Evolutionary conservation across 2,329 filamentous ascomycete genomes (phyloP), one percentile per base, ranked within the genome.

Genomic region (Cercospora sp.): DNA sequence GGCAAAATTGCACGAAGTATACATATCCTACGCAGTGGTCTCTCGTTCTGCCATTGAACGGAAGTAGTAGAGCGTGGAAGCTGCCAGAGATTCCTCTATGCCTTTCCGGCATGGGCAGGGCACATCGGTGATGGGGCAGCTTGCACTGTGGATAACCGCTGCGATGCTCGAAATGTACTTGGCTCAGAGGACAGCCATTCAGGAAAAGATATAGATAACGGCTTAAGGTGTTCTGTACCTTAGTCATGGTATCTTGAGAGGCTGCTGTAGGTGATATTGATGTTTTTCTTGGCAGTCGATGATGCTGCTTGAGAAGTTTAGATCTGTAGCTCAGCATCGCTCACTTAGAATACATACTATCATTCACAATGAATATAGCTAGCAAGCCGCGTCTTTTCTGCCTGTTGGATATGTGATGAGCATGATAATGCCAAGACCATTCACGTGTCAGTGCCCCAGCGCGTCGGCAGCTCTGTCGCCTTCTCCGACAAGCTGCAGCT

Each of bases 381-480:
- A 9, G 12, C 49, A 55, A 9, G 12, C 49, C 16, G 12, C 49
- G 16, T 55, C 6, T 28, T 55, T 26, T 12, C 13, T 28, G 12
- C 24, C 13, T 28, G 12, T 55, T 8, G 49, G 16, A 3, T 9
- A 43, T 8, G 49, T 28, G 24, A 8, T n/a, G 49, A 26, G 6
- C 5, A 30, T 28, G 24, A n/a, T n/a, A 55, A n/a, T 55, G 49
- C 49, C 49, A 55, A 55, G 49, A 28, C 49, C 49, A 55, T 55
- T 24, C 24, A 51, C 49, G 49, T 26, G 49, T 55, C 24, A 43
- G 37, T 43, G 16, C 49, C 26, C 0, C 9, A 13, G 10, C 49
- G 55, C 55, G 55, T 59, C 55, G 55, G 55, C 28, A 34, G 55
- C 28, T 37, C 55, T 30, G 26, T 59, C 55, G 55, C 28, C 28